Conservation (phyloP, 805 yeast genomes). For the Candida succiphila region DNA sequence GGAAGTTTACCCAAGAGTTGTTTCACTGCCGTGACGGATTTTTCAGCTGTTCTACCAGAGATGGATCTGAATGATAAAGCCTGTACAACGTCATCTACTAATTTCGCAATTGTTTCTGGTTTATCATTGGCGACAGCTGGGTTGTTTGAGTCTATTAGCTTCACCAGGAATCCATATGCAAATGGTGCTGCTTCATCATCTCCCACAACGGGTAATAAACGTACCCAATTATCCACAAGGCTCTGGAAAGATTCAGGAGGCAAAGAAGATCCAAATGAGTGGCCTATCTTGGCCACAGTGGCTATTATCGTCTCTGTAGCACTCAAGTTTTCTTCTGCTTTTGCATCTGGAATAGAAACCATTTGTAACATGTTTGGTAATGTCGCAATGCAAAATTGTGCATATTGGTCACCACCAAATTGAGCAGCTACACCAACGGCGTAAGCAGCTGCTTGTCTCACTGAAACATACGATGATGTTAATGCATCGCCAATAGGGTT, state of each 20-base stretch:
- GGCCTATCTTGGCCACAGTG: conserved; percentile 77
- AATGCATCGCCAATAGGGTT: conserved; percentile 57
- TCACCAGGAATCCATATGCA: conserved; percentile 66
- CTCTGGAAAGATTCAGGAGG: conserved; percentile 57
- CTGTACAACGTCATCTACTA: conserved; percentile 61
- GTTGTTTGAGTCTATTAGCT: conserved; percentile 60
- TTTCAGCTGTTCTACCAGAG: conserved; percentile 61
- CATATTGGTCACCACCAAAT: conserved; percentile 56
- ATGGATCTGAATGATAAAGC: conserved; percentile 64
- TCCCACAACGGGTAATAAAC: conserved; percentile 68
- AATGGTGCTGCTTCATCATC: conserved; percentile 87
- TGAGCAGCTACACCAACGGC: conserved; percentile 83
- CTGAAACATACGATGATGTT: conserved; percentile 52
- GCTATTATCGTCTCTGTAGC: conserved; percentile 84
- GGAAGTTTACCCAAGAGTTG: conserved; percentile 55
- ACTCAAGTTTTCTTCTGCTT: conserved; percentile 70
- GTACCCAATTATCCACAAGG: conserved; percentile 68
- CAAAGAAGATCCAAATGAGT: conserved; percentile 44
- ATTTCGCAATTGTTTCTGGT: conserved; percentile 40
- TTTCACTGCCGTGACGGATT: conserved; percentile 53
- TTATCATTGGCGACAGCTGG: conserved; percentile 36
- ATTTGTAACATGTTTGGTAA: conserved; percentile 67
- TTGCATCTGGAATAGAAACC: conserved; percentile 68
- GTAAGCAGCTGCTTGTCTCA: conserved; percentile 83
- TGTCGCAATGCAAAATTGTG: conserved; percentile 56